Evolutionary conservation across 2,329 filamentous ascomycete genomes (phyloP), one percentile per base, ranked within the genome.

Genomic region (Pseudogymnoascus sp.): DNA sequence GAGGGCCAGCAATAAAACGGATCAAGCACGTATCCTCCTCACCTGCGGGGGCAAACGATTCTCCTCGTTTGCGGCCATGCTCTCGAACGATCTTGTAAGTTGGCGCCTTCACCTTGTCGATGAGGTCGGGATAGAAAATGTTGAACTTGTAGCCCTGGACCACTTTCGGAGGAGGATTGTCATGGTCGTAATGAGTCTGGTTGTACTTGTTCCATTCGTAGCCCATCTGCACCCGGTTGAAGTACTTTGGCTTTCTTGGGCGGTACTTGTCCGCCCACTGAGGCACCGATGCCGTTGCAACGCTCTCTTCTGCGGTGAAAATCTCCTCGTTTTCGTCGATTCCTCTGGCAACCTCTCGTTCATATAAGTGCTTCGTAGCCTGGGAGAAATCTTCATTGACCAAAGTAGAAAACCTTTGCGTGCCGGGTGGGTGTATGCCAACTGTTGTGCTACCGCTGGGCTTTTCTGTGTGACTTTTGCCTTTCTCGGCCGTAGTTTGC

Each of bases 141-240:
- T 99, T 97, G 82, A 99, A 99, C 74, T 96, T 97, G 81, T 99
- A 99, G 62, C 94, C 94, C 74, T 99, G 94, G 9, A 99, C 94
- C 5, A 99, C 93, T 77, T 96, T 97, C 27, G 94, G 94, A 1
- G 94, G 94, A 2, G 94, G 94, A 71, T 97, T 97, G 73, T 97
- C 93, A 74, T 97, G 91, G 74, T 97, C 94, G 77, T 99, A 99
- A 76, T 99, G 94, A 10, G 94, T 99, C 77, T 99, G 94, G 72
- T 99, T 99, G 82, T 99, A 99, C 76, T 99, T 99, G 80, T 99
- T 99, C 94, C 94, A 99, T 75, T 99, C 94, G 75, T 97, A 99
- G 61, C 94, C 94, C 90, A 97, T 97, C 75, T 96, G 92, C 55
- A 97, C 92, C 41, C 94, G 88, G 73, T 97, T 97, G 82, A 99